A percentile compares a stretch with the other conserved stretches of the same genome.
phyloP scores from a whole-genome alignment of 768 basidiomycete genomes.

The Albatrellus ellisii region DNA sequence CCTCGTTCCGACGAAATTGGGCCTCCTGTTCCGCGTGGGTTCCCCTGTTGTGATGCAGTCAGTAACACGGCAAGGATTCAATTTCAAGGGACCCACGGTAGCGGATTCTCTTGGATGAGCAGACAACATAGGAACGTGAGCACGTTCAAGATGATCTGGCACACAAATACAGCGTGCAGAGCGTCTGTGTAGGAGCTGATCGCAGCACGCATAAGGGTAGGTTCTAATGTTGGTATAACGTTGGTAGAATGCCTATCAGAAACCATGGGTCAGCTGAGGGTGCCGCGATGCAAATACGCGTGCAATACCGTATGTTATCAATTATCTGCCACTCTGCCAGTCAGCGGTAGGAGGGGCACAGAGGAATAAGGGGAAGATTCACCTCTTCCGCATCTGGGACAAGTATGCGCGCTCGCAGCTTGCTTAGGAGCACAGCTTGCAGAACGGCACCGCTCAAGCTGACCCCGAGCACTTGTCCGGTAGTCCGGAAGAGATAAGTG shows the following conservation, averaged over 20 bases:
- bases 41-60: conserved; percentile 26
- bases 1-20: conserved; percentile 26
- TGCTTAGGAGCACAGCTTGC: conserved; percentile 61
- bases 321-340: conserved; percentile 40
- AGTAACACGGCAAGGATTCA: neutral
- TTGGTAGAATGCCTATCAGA: conserved; percentile 49
- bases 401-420: conserved; percentile 61
- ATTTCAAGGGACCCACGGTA: conserved; percentile 29
- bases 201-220: conserved; percentile 42
- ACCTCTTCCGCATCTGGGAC: conserved; percentile 67
- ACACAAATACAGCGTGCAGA: conserved; percentile 71
- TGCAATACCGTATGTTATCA: conserved; percentile 48
- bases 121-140: conserved; percentile 54
- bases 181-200: conserved; percentile 70
- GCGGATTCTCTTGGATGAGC: conserved; percentile 61
- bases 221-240: conserved; percentile 54
- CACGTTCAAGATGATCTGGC: conserved; percentile 56
- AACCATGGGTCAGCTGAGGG: conserved; percentile 1
- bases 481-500: conserved; percentile 86
- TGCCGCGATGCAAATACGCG: conserved; percentile 6
- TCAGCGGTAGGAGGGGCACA: conserved; percentile 6
- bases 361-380: conserved; percentile 20
- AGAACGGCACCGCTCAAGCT: conserved; percentile 75
- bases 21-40: conserved; percentile 50
- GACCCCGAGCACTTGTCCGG: conserved; percentile 93